Percentiles rank a stretch among this genome's conserved stretches.
Conservation (phyloP, 2,329 filamentous ascomycete species). For the Karstenula rhodostoma region DNA sequence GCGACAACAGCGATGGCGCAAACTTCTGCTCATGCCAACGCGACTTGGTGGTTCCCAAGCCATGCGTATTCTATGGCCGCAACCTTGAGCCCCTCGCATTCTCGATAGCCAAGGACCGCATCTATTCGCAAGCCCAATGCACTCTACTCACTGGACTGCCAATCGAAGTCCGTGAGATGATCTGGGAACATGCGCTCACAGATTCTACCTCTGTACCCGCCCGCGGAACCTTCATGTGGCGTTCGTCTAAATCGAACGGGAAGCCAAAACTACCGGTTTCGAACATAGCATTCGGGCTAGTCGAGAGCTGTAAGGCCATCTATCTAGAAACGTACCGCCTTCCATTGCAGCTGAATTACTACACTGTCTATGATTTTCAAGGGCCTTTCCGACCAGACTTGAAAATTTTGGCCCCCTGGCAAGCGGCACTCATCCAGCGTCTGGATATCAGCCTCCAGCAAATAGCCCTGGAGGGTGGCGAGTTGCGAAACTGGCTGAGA, state of each 20-base stretch:
- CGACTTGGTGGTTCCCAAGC: not conserved
- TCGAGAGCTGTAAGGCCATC: conserved; percentile 21
- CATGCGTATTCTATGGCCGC: conserved; percentile 7
- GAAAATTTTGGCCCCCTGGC: conserved; percentile 20
- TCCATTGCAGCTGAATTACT: conserved; percentile 23
- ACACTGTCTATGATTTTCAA: conserved; percentile 20
- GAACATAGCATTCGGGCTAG: conserved; percentile 20
- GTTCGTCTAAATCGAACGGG: not conserved
- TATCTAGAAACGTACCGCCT: conserved; percentile 26
- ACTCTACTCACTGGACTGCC: conserved; percentile 15
- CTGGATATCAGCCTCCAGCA: conserved; percentile 24
- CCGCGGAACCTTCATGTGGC: conserved; percentile 14
- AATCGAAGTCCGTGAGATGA: conserved; percentile 20
- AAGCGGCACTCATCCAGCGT: conserved; percentile 24
- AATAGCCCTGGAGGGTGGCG: conserved; percentile 14
- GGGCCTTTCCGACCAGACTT: conserved; percentile 12
- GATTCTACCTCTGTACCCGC: conserved; percentile 17
- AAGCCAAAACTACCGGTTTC: not conserved
- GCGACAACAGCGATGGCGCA: conserved; percentile 6
- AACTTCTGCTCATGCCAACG: conserved; percentile 7
- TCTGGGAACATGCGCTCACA: conserved; percentile 23
- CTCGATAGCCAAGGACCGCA: not conserved
- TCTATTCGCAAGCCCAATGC: conserved; percentile 11
- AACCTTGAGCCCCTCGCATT: not conserved
- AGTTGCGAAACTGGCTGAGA: conserved; percentile 11